Evolutionary conservation across 192 early-diverging fungal genomes (phyloP).

Genomic region (Backusella morwellensis): DNA sequence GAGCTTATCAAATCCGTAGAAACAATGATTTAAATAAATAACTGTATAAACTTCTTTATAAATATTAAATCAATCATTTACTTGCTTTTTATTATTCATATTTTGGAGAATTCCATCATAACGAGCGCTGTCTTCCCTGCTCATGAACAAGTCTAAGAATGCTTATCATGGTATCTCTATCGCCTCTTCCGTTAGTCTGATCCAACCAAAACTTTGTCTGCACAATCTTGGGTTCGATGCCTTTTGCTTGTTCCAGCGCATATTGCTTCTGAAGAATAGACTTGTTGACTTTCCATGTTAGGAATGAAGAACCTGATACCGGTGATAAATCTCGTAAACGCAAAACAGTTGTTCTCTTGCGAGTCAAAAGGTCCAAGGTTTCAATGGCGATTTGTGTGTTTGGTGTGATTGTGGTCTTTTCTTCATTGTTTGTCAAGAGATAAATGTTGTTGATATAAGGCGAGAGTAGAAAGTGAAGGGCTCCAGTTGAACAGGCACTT

Average conservation of each 20-base stretch:
- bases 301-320: not conserved
- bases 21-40: constrained; percentile 9
- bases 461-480: constrained; percentile 31
- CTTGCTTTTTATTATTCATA: not conserved
- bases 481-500: constrained; percentile 34
- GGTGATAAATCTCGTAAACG: constrained; percentile 21
- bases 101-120: not conserved
- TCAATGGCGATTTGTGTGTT: constrained; percentile 30
- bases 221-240: not conserved
- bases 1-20: constrained; percentile 49
- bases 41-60: no score
- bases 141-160: constrained; percentile 29
- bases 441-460: constrained; percentile 34
- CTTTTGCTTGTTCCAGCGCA: constrained; percentile 3
- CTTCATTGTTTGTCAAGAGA: constrained; percentile 12
- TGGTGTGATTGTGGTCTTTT: constrained; percentile 21
- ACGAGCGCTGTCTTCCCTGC: constrained; percentile 9
- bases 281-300: constrained; percentile 32
- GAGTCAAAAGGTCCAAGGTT: constrained; percentile 30
- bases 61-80: not conserved
- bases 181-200: constrained; percentile 19
- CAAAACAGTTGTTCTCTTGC: constrained; percentile 17
- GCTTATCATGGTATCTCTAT: constrained; percentile 20
- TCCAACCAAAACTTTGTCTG: constrained; percentile 37
- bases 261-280: constrained; percentile 4